Percentiles rank a stretch among this genome's conserved stretches.
Evolutionary conservation across 2,329 filamentous ascomycete species (phyloP).

Genomic region (Phyllachora maydis): DNA sequence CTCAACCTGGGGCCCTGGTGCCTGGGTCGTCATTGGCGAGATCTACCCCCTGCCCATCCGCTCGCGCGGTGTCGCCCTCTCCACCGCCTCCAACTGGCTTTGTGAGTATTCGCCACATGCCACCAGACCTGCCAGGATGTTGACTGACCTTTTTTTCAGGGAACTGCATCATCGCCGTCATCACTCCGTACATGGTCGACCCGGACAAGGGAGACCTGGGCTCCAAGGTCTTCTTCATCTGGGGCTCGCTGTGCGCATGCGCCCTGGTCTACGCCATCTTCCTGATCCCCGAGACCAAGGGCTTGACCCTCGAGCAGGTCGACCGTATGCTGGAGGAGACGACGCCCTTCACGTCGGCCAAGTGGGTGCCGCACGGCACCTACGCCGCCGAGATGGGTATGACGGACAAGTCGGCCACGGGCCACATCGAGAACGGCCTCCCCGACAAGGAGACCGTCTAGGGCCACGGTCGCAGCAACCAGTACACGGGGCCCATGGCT

Average conservation of each 20-base stretch:
- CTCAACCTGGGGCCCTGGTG: constrained; percentile 48
- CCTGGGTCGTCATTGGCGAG: constrained; percentile 52
- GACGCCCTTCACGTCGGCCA: constrained; percentile 53
- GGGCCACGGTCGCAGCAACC: too few species aligned
- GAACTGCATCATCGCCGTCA: constrained; percentile 61
- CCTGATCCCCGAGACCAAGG: constrained; percentile 5
- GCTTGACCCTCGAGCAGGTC: constrained; percentile 5
- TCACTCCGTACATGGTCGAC: constrained; percentile 58
- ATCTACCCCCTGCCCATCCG: constrained; percentile 59
- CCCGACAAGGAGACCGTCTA: background rate
- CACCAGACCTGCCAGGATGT: too few species aligned
- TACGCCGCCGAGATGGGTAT: constrained; percentile 25
- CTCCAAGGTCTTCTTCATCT: constrained; percentile 4
- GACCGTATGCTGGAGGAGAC: constrained; percentile 62
- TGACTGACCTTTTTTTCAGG: too few species aligned
- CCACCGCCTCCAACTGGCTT: constrained; percentile 43
- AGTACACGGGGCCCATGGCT: too few species aligned
- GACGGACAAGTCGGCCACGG: constrained; percentile 1
- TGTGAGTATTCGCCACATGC: constrained; percentile 5
- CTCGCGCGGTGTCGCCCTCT: constrained; percentile 43
- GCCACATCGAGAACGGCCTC: background rate
- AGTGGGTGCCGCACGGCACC: constrained; percentile 54
- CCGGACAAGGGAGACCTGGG: constrained; percentile 21
- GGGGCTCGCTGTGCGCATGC: constrained; percentile 3
- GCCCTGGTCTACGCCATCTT: constrained; percentile 3